Evolutionary conservation across 345 rosid genomes (phyloP).

Genomic region (Aquilaria malaccensis): DNA sequence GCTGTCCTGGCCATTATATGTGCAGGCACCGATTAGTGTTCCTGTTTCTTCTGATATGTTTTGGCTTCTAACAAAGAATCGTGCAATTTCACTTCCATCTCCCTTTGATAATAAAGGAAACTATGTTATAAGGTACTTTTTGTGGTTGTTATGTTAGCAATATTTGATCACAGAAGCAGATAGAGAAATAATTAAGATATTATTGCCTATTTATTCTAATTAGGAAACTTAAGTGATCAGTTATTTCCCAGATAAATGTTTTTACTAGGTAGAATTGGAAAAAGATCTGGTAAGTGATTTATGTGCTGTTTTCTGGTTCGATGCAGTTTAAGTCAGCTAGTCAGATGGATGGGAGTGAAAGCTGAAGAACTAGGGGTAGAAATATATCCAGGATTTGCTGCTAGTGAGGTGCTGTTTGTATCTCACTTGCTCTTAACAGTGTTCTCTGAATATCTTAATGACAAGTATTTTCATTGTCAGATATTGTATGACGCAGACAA

Average conservation of each 20-base stretch:
- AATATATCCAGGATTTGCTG: slow-evolving; percentile 96
- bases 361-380: slow-evolving; percentile 96
- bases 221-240: not conserved
- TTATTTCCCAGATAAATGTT: not conserved
- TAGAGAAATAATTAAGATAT: too few species aligned
- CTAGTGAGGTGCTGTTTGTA: slow-evolving; percentile 59
- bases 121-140: slow-evolving; percentile 74
- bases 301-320: not conserved
- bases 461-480: slow-evolving; percentile 32
- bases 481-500: slow-evolving; percentile 57
- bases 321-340: slow-evolving; percentile 81
- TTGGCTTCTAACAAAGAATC: slow-evolving; percentile 72
- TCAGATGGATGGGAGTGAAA: slow-evolving; percentile 82
- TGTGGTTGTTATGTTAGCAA: slow-evolving; percentile 5
- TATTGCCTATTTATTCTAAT: too few species aligned
- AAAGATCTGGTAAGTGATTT: too few species aligned
- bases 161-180: too few species aligned
- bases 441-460: slow-evolving; percentile 14
- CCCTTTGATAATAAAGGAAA: slow-evolving; percentile 89
- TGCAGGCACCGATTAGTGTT: slow-evolving; percentile 69
- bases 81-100: slow-evolving; percentile 71
- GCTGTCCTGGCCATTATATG: slow-evolving; percentile 14
- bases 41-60: slow-evolving; percentile 90
- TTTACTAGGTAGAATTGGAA: not conserved
- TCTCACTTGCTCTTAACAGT: not conserved